Evolutionary conservation across 352 stramenopile genomes (phyloP), one percentile per base, ranked within the genome.

Genomic region (Pythium dissotocum): DNA sequence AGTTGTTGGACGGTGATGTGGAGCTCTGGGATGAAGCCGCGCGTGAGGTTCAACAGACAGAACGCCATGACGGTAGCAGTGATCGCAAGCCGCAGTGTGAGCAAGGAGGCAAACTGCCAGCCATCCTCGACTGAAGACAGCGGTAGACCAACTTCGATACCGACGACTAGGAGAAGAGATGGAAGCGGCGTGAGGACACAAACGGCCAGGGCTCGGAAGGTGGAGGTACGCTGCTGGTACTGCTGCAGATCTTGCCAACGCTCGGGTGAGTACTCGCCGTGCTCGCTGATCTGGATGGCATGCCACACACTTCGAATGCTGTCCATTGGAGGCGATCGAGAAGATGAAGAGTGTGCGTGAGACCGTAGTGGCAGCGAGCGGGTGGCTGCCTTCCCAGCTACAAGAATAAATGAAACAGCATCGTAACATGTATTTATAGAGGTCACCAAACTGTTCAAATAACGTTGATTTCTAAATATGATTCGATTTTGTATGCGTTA

Each of bases 51-150:
- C 14, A 60, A 12, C 13, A 60, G 2, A n/a, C 54, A 42, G 7
- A 48, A 48, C 7, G 54, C 54, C n/a, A 60, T 48, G 13, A 60
- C 35, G 6, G 36, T 26, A 26, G 42, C 85, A 21, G 21, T 24
- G 4, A 35, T 30, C 8, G 26, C 9, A 10, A 57, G 51, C 24
- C 51, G n/a, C 5, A 38, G 10, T 4, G 30, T 32, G 5, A 33
- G 13, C 26, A 12, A 36, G 21, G 51, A 38, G 24, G 24, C 26
- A 30, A 33, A 8, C 4, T 21, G 7, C 26, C 30, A 57, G 26
- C 51, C 51, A 21, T 57, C 51, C 3, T 21, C 21, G 26, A 57
- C 35, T n/a, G 51, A 24, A 18, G 51, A 6, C 8, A 57, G 51
- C 13, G 51, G 51, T 4, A 57, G 51, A 16, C 12, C 16, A 6